Evolutionary conservation across 352 stramenopile genomes (phyloP), one percentile per base, ranked within the genome.

Genomic region (Phytophthora sp.): DNA sequence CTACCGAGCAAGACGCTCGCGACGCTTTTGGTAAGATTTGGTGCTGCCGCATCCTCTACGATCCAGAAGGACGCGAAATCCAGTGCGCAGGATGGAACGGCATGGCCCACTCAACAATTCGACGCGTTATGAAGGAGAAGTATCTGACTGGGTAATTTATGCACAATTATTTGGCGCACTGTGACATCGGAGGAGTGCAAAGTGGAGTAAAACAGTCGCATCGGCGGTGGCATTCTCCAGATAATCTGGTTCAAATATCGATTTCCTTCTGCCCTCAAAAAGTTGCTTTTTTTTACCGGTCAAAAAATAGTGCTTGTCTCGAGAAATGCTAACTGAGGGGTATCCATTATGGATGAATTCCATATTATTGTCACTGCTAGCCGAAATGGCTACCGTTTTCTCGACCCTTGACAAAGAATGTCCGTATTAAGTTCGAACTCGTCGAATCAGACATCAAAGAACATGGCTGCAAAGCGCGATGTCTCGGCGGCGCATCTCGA

Each of bases 21-120:
- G 33, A 46, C 1, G 59, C 49, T 4, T 70, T 70, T 24, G 41
- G 18, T 2, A 23, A 55, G 0, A 71, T 67, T 58, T 66, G 66
- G 60, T 74, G 66, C 41, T 58, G 44, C n/a, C 41, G 60, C 11
- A 45, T 74, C 4, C 66, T 71, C 8, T 71, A 67, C 50, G 50
- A 63, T 5, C 54, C 49, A 5, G 27, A 63, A 7, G 59, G 42
- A 5, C 3, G 31, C 18, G 60, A 74, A 30, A 44, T 74, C 13
- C 18, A 60, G 7, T 49, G 38, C 18, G 54, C 38, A 15, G 66
- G 66, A n/a, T 30, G 23, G 41, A 66, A 62, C 52, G 55, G 30
- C n/a, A 60, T 35, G 54, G 54, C 66, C 9, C 46, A 45, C 16
- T 9, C 7, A 2, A 74, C 66, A 15, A 66, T 71, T 56, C 66